Percentiles rank a stretch among this genome's conserved stretches.
Conservation (phyloP, 352 stramenopile genomes). For the Blastocystis sp. region DNA sequence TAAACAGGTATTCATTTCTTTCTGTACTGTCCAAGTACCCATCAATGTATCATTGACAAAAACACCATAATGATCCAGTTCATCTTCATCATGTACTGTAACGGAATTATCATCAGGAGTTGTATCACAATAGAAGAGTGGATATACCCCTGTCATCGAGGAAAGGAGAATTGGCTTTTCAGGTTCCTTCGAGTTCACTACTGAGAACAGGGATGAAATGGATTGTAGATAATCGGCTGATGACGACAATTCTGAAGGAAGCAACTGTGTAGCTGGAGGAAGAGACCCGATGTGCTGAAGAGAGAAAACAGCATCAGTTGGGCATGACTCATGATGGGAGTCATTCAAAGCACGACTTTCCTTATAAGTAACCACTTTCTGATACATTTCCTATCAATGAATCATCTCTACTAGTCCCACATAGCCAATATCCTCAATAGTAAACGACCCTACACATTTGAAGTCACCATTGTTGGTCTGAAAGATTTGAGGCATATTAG, state of each 20-base stretch:
- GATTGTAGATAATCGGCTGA: not conserved
- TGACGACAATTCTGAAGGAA: not conserved
- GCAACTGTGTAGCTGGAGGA: not conserved
- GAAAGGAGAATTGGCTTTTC: not conserved
- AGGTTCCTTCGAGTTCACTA: not conserved
- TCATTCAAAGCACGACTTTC: not conserved
- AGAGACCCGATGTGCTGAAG: not conserved
- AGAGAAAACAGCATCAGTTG: not conserved
- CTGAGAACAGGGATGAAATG: not conserved
- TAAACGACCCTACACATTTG: not conserved
- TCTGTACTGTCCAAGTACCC: not conserved
- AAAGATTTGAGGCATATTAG: not conserved
- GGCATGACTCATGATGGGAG: not conserved
- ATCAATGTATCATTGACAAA: not conserved
- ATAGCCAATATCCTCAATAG: not conserved
- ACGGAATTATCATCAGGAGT: not conserved
- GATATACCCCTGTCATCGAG: not conserved
- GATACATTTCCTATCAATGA: constrained; percentile 21
- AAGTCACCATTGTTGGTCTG: constrained; percentile 28
- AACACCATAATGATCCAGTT: not conserved
- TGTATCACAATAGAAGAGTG: not conserved
- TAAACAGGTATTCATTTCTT: not conserved
- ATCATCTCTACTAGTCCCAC: not conserved
- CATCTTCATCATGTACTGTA: not conserved
- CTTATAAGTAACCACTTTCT: not conserved